Base-by-base conservation (phyloP, 768 basidiomycete species). In the Tulasnella sp. region DNA sequence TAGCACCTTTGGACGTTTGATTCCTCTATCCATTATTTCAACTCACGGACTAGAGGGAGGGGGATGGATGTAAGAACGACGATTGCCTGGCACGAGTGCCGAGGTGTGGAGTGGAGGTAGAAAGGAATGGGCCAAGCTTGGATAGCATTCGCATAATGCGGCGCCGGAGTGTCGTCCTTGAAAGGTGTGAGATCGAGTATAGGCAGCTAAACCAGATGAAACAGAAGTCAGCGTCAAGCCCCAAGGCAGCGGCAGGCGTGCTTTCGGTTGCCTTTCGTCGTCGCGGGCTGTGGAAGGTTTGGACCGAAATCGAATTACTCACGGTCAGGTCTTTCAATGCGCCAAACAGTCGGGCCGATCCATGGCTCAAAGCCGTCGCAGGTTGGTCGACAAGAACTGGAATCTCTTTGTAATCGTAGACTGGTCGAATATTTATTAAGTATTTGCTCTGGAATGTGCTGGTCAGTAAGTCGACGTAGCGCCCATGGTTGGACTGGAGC, bases 61-160 rank as follows among this genome's bases (percentile, higher is more conserved):
- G 93, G 88, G 76, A 98, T 85, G 0, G 91, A 86, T 0, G 88
- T 85, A 8, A 96, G 96, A 68, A 98, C 92, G 52, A 87, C 84
- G 42, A 93, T 87, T 16, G 14, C 80, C 5, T 90, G 86, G 7
- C 84, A 85, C 6, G 82, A 38, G 77, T 73, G 85, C 84, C 71
- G 84, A 80, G 44, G 86, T 82, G 19, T 40, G 74, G 79, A 52
- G 24, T 80, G 80, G 36, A 81, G 42, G 71, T 81, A 81, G 80
- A 81, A 80, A 58, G 75, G 80, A 36, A 80, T 80, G 34, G 80
- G 80, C 44, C n/a, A 81, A 14, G 80, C 80, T 19, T 80, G 73
- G 73, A 81, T 73, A 34, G 34, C 79, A 68, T 81, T 80, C 2
- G 80, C 79, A 4, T 74, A 40, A 44, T 74, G 80, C 73, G 46